A percentile compares a stretch with the other conserved stretches of the same genome.
Evolutionary conservation across 2,329 filamentous ascomycete species (phyloP).

Genomic region (Aspergillus sp.): DNA sequence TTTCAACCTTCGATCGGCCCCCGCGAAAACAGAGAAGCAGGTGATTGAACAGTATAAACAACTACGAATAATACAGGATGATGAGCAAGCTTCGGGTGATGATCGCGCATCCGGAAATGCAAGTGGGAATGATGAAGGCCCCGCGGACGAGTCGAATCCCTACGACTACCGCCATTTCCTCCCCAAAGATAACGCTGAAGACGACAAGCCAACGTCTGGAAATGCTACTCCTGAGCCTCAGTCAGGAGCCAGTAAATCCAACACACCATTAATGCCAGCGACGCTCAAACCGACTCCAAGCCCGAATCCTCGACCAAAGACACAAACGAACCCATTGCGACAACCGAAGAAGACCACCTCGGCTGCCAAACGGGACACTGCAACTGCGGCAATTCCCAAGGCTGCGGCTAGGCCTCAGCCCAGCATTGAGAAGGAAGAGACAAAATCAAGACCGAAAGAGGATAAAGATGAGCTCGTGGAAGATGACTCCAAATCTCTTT

Average conservation of each 20-base stretch:
- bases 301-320: conserved; percentile 25
- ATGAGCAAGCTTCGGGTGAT: conserved; percentile 34
- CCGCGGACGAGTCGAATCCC: conserved; percentile 44
- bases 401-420: conserved; percentile 21
- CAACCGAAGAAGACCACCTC: conserved; percentile 23
- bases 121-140: conserved; percentile 43
- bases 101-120: conserved; percentile 28
- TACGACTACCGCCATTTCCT: conserved; percentile 51
- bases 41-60: conserved; percentile 67
- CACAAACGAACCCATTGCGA: conserved; percentile 34
- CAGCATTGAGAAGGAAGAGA: conserved; percentile 12
- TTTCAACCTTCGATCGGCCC: conserved; percentile 76
- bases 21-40: conserved; percentile 62
- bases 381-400: conserved; percentile 15
- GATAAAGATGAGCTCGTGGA: conserved; percentile 13
- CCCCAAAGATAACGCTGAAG: conserved; percentile 36
- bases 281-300: conserved; percentile 24
- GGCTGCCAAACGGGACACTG: conserved; percentile 17
- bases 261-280: conserved; percentile 33
- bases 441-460: background rate
- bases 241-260: conserved; percentile 27
- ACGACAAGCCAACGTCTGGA: conserved; percentile 32
- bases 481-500: conserved; percentile 22
- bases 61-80: conserved; percentile 46
- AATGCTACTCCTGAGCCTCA: conserved; percentile 37